Evolutionary conservation across 305 asterid species (phyloP).

Genomic region (Fraxinus xanthoxyloides): DNA sequence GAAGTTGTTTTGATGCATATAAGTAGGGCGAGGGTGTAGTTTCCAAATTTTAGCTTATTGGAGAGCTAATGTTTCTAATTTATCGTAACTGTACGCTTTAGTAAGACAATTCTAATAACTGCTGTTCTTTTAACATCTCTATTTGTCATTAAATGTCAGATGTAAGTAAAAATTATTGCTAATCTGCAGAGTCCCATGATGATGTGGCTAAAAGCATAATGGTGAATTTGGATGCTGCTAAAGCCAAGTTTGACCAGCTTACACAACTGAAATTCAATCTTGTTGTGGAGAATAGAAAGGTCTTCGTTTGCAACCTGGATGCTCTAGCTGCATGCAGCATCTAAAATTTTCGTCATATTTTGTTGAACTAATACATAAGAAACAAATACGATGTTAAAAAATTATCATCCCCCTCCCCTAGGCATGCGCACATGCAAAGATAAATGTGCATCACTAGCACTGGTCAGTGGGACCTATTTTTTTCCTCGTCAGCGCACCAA

Average conservation of each 20-base stretch:
- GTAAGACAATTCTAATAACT: background rate
- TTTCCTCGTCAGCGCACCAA: background rate
- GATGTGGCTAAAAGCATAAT: constrained; percentile 27
- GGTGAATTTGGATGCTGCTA: constrained; percentile 44
- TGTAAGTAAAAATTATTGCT: constrained; percentile 22
- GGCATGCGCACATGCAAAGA: background rate
- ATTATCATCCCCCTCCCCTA: background rate
- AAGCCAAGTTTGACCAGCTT: constrained; percentile 44
- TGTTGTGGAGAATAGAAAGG: constrained; percentile 50
- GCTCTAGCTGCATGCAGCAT: constrained; percentile 1
- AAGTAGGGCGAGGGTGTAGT: background rate
- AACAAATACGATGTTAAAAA: constrained; percentile 6
- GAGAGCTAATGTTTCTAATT: constrained; percentile 14
- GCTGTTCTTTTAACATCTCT: constrained; percentile 7
- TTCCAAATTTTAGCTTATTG: background rate
- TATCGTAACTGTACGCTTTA: constrained; percentile 12
- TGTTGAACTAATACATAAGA: background rate
- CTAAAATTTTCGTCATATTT: constrained; percentile 9
- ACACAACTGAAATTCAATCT: constrained; percentile 46
- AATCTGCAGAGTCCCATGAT: constrained; percentile 37
- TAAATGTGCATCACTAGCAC: background rate
- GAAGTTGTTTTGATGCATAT: background rate
- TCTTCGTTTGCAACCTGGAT: constrained; percentile 30
- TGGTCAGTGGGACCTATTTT: background rate
- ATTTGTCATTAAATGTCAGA: background rate